Percentiles rank a stretch among this genome's conserved stretches.
Conservation (phyloP, 768 basidiomycete species). For the Pisolithus orientalis region DNA sequence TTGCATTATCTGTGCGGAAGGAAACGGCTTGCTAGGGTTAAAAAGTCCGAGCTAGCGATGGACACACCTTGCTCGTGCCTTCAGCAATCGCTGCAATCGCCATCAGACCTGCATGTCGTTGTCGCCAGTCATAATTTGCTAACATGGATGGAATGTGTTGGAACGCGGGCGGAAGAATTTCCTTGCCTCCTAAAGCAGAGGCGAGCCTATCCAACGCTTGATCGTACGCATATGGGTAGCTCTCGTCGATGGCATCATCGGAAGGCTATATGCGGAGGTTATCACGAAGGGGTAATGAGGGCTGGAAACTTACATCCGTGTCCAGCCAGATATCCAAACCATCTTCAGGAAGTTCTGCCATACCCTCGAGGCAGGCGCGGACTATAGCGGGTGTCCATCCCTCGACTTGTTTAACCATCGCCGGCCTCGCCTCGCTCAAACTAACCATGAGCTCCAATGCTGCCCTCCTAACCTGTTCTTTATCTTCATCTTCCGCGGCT, state of each 20-base stretch:
- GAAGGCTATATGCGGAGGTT: slow-evolving; percentile 43
- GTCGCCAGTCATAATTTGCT: slow-evolving; percentile 76
- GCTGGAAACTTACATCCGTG: slow-evolving; percentile 56
- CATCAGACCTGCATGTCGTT: slow-evolving; percentile 81
- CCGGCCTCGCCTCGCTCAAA: slow-evolving; percentile 67
- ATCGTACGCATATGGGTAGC: slow-evolving; percentile 72
- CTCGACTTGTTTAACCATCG: slow-evolving; percentile 59
- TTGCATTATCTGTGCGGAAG: slow-evolving; percentile 54
- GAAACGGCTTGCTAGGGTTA: neutral
- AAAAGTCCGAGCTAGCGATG: neutral
- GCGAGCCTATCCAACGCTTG: slow-evolving; percentile 79
- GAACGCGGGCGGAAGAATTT: slow-evolving; percentile 75
- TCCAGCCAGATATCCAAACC: slow-evolving; percentile 55
- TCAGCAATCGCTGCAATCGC: slow-evolving; percentile 83
- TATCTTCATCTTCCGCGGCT: slow-evolving; percentile 52
- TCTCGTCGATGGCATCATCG: slow-evolving; percentile 52
- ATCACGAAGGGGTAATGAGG: neutral
- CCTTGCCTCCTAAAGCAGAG: slow-evolving; percentile 69
- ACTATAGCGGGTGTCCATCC: slow-evolving; percentile 72
- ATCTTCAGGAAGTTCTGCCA: slow-evolving; percentile 71
- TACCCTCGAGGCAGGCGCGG: slow-evolving; percentile 73
- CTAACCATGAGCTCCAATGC: slow-evolving; percentile 82
- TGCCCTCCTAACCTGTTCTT: slow-evolving; percentile 60
- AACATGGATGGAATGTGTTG: slow-evolving; percentile 81
- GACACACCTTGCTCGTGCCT: slow-evolving; percentile 63